phyloP scores from a whole-genome alignment of 495 filamentous ascomycete genomes.

The Glonium stellatum region DNA sequence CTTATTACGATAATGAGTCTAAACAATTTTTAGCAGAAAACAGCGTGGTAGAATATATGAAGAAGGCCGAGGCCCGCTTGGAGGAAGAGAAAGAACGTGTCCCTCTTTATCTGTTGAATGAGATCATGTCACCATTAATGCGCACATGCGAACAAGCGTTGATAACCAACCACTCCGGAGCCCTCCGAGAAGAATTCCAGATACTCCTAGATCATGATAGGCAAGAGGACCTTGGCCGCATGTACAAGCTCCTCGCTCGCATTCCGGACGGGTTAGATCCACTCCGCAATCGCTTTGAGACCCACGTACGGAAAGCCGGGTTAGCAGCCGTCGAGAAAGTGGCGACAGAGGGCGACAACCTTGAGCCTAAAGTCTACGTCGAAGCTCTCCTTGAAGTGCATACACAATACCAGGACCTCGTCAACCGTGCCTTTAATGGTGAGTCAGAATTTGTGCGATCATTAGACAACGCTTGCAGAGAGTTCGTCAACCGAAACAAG shows the following conservation, averaged over 20 bases:
- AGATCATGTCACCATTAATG: constrained; percentile 77
- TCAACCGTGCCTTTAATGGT: constrained; percentile 86
- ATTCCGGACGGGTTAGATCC: constrained; percentile 92
- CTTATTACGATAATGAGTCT: constrained; percentile 87
- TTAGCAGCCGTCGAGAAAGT: constrained; percentile 85
- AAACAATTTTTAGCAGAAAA: constrained; percentile 93
- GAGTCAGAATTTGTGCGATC: constrained; percentile 97
- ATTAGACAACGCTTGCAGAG: constrained; percentile 91
- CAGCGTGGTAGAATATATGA: constrained; percentile 99
- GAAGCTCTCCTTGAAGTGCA: constrained; percentile 92
- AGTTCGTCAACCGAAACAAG: constrained; percentile 95
- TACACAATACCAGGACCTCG: constrained; percentile 82
- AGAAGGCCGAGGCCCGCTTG: constrained; percentile 90
- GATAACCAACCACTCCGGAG: constrained; percentile 73
- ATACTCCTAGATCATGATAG: constrained; percentile 90
- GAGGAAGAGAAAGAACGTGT: constrained; percentile 93
- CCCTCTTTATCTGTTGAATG: constrained; percentile 79
- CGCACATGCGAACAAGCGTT: constrained; percentile 82
- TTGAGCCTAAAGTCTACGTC: constrained; percentile 95
- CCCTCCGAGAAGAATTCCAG: constrained; percentile 94
- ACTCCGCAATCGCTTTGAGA: constrained; percentile 79
- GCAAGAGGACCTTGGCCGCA: constrained; percentile 88
- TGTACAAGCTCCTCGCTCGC: constrained; percentile 87
- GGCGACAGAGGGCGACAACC: constrained; percentile 75
- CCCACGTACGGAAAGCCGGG: constrained; percentile 85